A percentile compares a stretch with the other conserved stretches of the same genome.
Evolutionary conservation across 2,329 filamentous ascomycete species (phyloP).

Genomic region (Tolypocladium guangdongense): DNA sequence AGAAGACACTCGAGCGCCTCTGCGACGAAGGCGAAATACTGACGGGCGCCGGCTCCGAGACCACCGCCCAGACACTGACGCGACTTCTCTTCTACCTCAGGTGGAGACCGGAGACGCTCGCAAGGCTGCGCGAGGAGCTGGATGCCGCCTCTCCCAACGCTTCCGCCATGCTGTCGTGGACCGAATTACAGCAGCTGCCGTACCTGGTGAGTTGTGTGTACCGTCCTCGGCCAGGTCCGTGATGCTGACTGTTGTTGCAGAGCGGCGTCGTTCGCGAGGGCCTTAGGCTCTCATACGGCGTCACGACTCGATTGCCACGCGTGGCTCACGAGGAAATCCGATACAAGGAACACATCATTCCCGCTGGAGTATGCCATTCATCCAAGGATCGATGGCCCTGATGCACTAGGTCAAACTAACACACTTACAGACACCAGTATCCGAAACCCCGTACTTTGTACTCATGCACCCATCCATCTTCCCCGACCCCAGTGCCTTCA

Average conservation of each 20-base stretch:
- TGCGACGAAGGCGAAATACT: conserved; percentile 9
- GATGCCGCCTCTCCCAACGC: not conserved
- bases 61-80: conserved; percentile 5
- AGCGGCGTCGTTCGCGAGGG: conserved; percentile 4
- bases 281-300: conserved; percentile 6
- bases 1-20: conserved; percentile 8
- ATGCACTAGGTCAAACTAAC: not conserved
- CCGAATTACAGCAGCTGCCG: conserved; percentile 3
- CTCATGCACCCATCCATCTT: conserved; percentile 5
- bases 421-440: not conserved
- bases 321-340: conserved; percentile 3
- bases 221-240: not conserved
- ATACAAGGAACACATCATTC: conserved; percentile 4
- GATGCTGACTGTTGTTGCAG: not conserved
- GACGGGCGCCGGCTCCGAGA: conserved; percentile 13
- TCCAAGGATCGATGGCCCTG: no score
- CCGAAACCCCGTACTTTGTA: conserved; percentile 9
- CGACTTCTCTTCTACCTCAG: not conserved
- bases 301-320: conserved; percentile 5
- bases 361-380: conserved; percentile 3
- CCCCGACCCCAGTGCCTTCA: conserved; percentile 1
- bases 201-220: not conserved
- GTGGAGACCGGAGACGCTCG: not conserved
- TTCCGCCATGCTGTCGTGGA: conserved; percentile 1
- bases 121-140: not conserved